Percentiles rank a stretch among this genome's conserved stretches.
Evolutionary conservation across 805 yeast genomes (phyloP).

Genomic region (Myxozyma sirexii): DNA sequence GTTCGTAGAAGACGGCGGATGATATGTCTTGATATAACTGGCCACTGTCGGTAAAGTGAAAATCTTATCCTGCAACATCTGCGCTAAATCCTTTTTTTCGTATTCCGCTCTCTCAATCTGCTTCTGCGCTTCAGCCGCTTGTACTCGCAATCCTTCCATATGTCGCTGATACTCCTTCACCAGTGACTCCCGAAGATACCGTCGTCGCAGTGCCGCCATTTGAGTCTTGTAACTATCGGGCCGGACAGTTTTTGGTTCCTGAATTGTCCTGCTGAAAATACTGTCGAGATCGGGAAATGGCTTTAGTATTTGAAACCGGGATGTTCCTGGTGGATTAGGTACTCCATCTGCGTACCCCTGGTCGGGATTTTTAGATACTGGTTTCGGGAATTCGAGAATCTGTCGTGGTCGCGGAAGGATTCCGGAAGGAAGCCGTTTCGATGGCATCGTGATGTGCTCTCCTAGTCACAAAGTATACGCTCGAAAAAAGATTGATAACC

Average conservation of each 20-base stretch:
- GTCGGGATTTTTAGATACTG: not conserved
- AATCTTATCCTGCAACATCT: constrained; percentile 8
- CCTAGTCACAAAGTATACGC: not conserved
- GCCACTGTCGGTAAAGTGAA: constrained; percentile 24
- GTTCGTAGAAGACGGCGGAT: not conserved
- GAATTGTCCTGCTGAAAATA: constrained; percentile 6
- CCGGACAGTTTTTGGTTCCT: constrained; percentile 4
- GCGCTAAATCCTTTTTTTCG: constrained; percentile 6
- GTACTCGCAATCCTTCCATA: not conserved
- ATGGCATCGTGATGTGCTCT: not conserved
- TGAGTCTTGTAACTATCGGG: not conserved
- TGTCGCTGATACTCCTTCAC: constrained; percentile 3
- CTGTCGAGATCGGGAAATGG: constrained; percentile 16
- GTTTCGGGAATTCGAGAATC: constrained; percentile 12
- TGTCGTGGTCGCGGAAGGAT: constrained; percentile 15
- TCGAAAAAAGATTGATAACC: not conserved
- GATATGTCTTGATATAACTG: constrained; percentile 15
- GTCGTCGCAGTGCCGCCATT: constrained; percentile 15
- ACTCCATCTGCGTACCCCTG: constrained; percentile 25
- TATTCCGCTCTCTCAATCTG: constrained; percentile 3
- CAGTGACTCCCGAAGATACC: constrained; percentile 9
- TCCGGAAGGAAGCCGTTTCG: constrained; percentile 3
- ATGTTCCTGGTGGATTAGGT: constrained; percentile 11
- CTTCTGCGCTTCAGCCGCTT: not conserved
- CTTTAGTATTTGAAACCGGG: constrained; percentile 7